phyloP scores from a whole-genome alignment of 306 rosid species.

The Dalbergia cochinchinensis region DNA sequence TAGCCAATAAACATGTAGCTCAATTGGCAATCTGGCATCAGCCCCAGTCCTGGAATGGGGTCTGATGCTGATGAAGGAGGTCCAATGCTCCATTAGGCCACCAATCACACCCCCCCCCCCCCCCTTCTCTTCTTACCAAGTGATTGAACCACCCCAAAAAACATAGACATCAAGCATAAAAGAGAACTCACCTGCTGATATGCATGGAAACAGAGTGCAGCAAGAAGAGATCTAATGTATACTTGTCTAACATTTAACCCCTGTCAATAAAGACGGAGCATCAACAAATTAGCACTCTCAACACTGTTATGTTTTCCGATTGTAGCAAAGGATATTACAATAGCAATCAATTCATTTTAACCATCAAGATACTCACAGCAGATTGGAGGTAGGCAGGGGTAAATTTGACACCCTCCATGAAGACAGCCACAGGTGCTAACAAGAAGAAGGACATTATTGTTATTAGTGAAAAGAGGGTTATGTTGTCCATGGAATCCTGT shows the following conservation, averaged over 20 bases:
- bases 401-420: slow-evolving; percentile 90
- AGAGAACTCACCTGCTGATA: slow-evolving; percentile 86
- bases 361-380: slow-evolving; percentile 71
- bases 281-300: slow-evolving; percentile 25
- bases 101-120: no score
- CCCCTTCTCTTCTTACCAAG: no score
- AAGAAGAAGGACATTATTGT: slow-evolving; percentile 94
- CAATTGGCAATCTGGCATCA: background rate
- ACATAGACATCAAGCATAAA: slow-evolving; percentile 17
- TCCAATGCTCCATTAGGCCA: background rate
- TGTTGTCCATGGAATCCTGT: slow-evolving; percentile 94
- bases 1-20: background rate
- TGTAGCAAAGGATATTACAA: slow-evolving; percentile 28
- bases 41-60: background rate
- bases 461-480: slow-evolving; percentile 92
- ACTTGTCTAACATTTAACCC: slow-evolving; percentile 80
- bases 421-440: slow-evolving; percentile 78
- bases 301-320: slow-evolving; percentile 14
- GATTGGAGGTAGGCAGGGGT: slow-evolving; percentile 81
- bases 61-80: background rate
- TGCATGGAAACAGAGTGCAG: slow-evolving; percentile 99
- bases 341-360: slow-evolving; percentile 26
- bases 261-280: slow-evolving; percentile 55
- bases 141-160: slow-evolving; percentile 31
- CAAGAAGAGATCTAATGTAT: slow-evolving; percentile 78